Evolutionary conservation across 164 flowering plant genomes (phyloP), one percentile per base, ranked within the genome.

Genomic region (Hamamelis virginiana): DNA sequence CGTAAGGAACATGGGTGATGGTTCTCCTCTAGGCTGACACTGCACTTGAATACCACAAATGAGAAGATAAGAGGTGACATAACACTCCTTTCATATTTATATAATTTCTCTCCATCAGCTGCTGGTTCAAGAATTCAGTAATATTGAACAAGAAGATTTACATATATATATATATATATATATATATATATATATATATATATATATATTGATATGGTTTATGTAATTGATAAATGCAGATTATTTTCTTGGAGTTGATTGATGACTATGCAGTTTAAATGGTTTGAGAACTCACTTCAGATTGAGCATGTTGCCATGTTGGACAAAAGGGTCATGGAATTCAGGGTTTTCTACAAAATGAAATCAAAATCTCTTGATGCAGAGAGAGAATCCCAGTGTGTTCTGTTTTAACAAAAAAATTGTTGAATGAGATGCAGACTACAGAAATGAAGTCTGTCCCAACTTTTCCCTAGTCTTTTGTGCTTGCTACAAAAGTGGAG

Each of bases 1-100:
- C 16, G 84, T 69, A 16, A 86, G 72, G 80, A 86, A 65, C 16
- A 62, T 77, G 21, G 77, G 76, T 69, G 88, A 83, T 72, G 69
- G 72, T 72, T 23, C 8, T 27, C 16, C 41, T 1, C 23, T 13
- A 6, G 19, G 38, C 21, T 62, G 50, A 28, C 6, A 16, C 33
- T 11, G 22, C 23, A 33, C 19, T 22, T 6, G 6, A 33, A 33
- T 33, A 33, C 41, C 41, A 6, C 41, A 33, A 33, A 33, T 6
- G 41, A 33, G 41, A 33, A 33, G 2, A 2, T 33, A 33, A 33
- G 41, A 33, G 41, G 41, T 33, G 41, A 33, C 41, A 33, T 33
- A 33, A 33, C 41, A 33, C 41, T 33, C 41, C 41, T 33, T 33
- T 33, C 41, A 33, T 33, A 33, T 33, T 33, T 33, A 33, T 33